Evolutionary conservation across 1,284 basidiomycete species (phyloP), one percentile per base, ranked within the genome.

Genomic region (Fomitopsis schrenkii): DNA sequence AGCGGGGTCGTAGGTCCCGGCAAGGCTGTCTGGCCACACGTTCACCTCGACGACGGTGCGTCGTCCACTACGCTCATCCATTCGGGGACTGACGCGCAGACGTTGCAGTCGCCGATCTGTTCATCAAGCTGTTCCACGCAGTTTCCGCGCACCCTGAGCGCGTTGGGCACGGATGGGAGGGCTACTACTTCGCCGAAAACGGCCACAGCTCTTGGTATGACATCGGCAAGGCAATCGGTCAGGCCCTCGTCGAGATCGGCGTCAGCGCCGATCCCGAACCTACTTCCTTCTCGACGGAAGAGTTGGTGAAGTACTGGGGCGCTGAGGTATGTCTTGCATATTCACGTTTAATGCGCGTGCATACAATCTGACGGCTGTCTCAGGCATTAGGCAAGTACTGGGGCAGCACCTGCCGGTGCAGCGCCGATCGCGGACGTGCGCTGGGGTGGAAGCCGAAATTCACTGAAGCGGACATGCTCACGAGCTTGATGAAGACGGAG

Each of bases 131-230:
- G 5, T 69, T 64, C 58, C 57, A 70, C 40, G 55, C 59, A 2
- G 45, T 66, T 15, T n/a, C 64, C 0, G 17, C 53, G 7, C 55
- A 58, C n/a, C n/a, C 57, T 14, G 55, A 64, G n/a, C 35, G 33
- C 8, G 63, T 70, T 33, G 66, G 66, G 6, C 79, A 81, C 58
- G 81, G 81, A 1, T 67, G 72, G 7, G 71, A 78, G 7, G 82
- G 81, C 0, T 81, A 74, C 62, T 82, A 80, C 64, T 80, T 82
- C 64, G 77, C 67, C 14, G 80, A 79, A 64, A 79, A 78, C 60
- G 79, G 79, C 44, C 79, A 82, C 60, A 74, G 78, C 61, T 68
- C 63, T 12, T 64, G 77, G 61, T 68, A 72, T 54, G 70, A 75
- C n/a, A 63, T 80, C 10, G 70, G 71, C 1, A 71, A 75, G 60